Evolutionary conservation across 129 eudicot species (phyloP).

Genomic region (Helianthus tuberosus): DNA sequence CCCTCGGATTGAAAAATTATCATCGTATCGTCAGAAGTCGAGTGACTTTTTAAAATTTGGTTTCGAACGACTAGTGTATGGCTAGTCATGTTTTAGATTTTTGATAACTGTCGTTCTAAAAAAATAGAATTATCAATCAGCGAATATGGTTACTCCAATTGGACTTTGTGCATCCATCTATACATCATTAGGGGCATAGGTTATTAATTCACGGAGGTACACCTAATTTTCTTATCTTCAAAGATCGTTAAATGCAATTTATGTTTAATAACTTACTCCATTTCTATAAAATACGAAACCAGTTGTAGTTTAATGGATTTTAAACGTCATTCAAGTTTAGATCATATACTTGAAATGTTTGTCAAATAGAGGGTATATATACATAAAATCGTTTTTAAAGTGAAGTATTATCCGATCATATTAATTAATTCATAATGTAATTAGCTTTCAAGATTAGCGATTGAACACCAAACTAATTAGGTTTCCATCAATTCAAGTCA

Average conservation of each 20-base stretch:
- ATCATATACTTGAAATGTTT: constrained; percentile 22
- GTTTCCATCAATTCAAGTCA: constrained; percentile 28
- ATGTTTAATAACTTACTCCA: neutral
- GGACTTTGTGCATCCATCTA: constrained; percentile 22
- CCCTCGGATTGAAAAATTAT: too few species aligned
- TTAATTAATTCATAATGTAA: neutral
- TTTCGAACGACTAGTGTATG: too few species aligned
- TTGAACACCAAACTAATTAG: constrained; percentile 23
- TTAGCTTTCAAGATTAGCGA: constrained; percentile 16
- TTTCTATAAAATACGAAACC: neutral
- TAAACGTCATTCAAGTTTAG: neutral
- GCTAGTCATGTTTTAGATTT: too few species aligned
- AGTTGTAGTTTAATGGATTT: neutral
- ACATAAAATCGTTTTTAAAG: too few species aligned
- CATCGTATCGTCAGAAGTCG: too few species aligned
- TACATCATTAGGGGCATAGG: constrained; percentile 4
- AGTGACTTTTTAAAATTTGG: too few species aligned
- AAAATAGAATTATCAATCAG: neutral
- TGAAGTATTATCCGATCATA: neutral
- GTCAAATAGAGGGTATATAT: constrained; percentile 14
- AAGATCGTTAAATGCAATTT: constrained; percentile 18
- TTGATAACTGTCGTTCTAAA: too few species aligned
- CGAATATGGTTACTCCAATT: constrained; percentile 6
- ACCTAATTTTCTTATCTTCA: too few species aligned
- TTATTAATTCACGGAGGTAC: too few species aligned